Percentiles rank a stretch among this genome's conserved stretches.
Conservation (phyloP, 805 yeast genomes). For the Candida nonsorbophila region DNA sequence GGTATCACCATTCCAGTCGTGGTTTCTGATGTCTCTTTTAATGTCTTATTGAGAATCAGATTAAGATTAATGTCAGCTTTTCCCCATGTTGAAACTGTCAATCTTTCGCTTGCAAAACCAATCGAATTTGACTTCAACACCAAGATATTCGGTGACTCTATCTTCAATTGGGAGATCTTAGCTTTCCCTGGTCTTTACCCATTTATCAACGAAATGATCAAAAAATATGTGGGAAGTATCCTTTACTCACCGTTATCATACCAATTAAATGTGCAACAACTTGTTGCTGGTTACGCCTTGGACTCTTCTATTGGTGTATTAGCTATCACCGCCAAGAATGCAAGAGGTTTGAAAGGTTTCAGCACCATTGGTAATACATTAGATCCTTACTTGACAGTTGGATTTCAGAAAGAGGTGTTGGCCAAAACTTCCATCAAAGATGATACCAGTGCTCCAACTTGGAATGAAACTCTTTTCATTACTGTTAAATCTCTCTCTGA, state of each 20-base stretch:
- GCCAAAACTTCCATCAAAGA: constrained; percentile 66
- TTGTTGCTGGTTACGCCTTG: constrained; percentile 75
- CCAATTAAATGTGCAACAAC: constrained; percentile 87
- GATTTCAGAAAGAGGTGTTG: constrained; percentile 51
- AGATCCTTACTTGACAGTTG: constrained; percentile 83
- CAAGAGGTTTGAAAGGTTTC: constrained; percentile 64
- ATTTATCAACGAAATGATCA: constrained; percentile 78
- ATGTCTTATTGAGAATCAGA: constrained; percentile 70
- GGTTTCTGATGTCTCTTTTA: constrained; percentile 75
- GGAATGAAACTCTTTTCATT: constrained; percentile 75
- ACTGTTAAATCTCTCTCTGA: constrained; percentile 74
- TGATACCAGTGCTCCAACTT: constrained; percentile 68
- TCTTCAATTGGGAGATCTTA: constrained; percentile 84
- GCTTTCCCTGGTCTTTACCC: constrained; percentile 83
- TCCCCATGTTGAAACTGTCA: constrained; percentile 92
- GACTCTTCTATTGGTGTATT: constrained; percentile 85
- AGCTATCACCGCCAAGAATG: constrained; percentile 61
- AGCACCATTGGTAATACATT: constrained; percentile 70
- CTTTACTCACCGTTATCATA: constrained; percentile 85
- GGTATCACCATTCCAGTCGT: constrained; percentile 78
- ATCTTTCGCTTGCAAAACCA: constrained; percentile 76
- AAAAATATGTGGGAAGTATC: constrained; percentile 84
- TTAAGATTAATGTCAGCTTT: constrained; percentile 84
- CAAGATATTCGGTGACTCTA: constrained; percentile 68
- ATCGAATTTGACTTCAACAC: constrained; percentile 85